Base-by-base conservation (phyloP, 768 basidiomycete genomes). In the Crassisporium funariophilum region DNA sequence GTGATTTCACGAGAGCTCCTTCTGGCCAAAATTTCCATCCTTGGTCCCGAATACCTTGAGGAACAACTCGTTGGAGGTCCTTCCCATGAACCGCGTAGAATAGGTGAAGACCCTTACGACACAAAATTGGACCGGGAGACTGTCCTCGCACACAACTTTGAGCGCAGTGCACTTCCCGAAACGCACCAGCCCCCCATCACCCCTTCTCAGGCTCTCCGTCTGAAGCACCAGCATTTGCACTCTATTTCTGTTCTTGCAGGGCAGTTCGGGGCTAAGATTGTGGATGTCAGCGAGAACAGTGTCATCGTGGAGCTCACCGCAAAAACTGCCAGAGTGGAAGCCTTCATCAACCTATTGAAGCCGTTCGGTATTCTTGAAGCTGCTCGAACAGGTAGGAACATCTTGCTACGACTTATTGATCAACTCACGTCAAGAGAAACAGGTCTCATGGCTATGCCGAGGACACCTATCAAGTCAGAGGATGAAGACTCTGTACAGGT, bases 371-470 rank as follows among this genome's bases (percentile, higher is more conserved):
- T 99, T 44, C 78, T 99, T 43, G 97, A 99, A 72, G 88, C 92
- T 21, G 95, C 97, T 16, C 75, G 97, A 45, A 94, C 93, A 24
- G 95, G 95, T 95, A 51, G 47, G 81, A 73, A 8, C 24, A 48
- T 41, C 40, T 49, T 22, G 33, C 16, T 39, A 11, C 52, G 23
- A 33, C n/a, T 42, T 21, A 35, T 23, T 24, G 34, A 52, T 20
- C 52, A 34, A 19, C 15, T 45, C 25, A 43, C 21, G 4, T 22
- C 4, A 4, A 24, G 27, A 13, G 29, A 19, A 15, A 16, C 38
- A 95, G 95, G 95, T 62, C 71, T 91, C 29, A 99, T 99, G 95
- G 95, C 91, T 5, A 97, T 99, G 90, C 97, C 97, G 4, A 82
- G 97, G 50, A 97, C 97, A 4, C 95, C 95, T 2, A 88, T 98